Conservation (phyloP, 192 early-diverging fungal genomes). For the Gamsiella multidivaricata region DNA sequence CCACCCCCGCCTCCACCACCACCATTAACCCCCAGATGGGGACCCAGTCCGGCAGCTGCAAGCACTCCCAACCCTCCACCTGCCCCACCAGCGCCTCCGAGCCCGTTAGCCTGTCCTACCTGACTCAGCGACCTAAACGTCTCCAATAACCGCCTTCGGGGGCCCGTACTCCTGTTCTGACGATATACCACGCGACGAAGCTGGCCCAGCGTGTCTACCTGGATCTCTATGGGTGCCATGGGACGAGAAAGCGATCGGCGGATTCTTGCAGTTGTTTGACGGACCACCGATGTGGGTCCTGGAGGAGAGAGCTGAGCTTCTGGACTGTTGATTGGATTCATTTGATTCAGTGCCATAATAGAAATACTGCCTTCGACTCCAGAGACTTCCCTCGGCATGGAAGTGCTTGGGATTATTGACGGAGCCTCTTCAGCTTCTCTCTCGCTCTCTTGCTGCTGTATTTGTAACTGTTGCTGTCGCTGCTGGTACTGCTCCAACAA, state of each 20-base stretch:
- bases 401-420: not conserved
- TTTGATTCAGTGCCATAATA: slow-evolving; percentile 14
- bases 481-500: slow-evolving; percentile 40
- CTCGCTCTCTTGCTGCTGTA: not conserved
- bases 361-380: slow-evolving; percentile 8
- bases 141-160: slow-evolving; percentile 30
- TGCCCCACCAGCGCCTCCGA: slow-evolving; percentile 3
- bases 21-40: not conserved
- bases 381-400: not conserved
- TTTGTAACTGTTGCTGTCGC: not conserved
- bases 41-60: slow-evolving; percentile 15
- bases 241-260: slow-evolving; percentile 39
- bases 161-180: slow-evolving; percentile 18
- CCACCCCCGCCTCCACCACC: not conserved
- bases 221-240: slow-evolving; percentile 35
- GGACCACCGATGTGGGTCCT: slow-evolving; percentile 20
- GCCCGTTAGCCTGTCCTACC: slow-evolving; percentile 9
- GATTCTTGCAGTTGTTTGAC: slow-evolving; percentile 37
- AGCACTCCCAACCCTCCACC: slow-evolving; percentile 29
- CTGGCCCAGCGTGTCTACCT: slow-evolving; percentile 41
- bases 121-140: slow-evolving; percentile 44
- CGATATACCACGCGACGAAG: slow-evolving; percentile 43
- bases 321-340: slow-evolving; percentile 1
- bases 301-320: not conserved
- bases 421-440: not conserved